Evolutionary conservation across 306 rosid genomes (phyloP).

Genomic region (Rosa multiflora): DNA sequence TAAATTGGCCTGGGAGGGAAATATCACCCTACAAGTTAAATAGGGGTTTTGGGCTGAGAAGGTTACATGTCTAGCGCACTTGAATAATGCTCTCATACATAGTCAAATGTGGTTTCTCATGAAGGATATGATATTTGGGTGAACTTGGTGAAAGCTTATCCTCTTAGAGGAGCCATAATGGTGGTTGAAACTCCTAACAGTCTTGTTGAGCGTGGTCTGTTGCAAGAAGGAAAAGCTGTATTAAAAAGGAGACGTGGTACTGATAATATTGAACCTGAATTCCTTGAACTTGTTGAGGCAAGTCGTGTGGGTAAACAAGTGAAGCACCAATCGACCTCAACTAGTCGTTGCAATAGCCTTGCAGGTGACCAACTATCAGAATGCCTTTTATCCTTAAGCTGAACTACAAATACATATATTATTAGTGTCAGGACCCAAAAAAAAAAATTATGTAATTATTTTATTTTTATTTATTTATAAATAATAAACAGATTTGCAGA

Average conservation of each 20-base stretch:
- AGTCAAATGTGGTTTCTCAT: no score
- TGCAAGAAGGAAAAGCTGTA: constrained; percentile 67
- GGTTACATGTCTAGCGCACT: no score
- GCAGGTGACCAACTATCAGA: constrained; percentile 35
- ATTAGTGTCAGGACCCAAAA: no score
- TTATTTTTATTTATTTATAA: no score
- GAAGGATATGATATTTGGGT: no score
- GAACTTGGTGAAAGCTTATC: no score
- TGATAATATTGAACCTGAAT: constrained; percentile 69
- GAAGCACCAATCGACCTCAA: constrained; percentile 79
- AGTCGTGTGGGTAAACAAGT: constrained; percentile 60
- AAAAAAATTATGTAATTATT: no score
- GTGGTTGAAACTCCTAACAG: constrained; percentile 90
- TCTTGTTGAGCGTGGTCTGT: constrained; percentile 66
- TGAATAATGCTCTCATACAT: no score
- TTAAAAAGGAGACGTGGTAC: constrained; percentile 64
- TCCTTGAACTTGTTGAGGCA: constrained; percentile 65
- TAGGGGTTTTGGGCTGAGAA: no score
- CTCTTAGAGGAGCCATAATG: constrained; percentile 13
- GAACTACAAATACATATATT: not conserved
- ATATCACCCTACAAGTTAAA: no score
- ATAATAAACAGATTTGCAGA: no score
- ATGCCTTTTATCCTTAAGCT: not conserved
- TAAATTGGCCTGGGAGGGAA: no score
- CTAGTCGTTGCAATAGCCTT: constrained; percentile 58